phyloP scores from a whole-genome alignment of 495 filamentous ascomycete genomes.

The Penicillium taxi region DNA sequence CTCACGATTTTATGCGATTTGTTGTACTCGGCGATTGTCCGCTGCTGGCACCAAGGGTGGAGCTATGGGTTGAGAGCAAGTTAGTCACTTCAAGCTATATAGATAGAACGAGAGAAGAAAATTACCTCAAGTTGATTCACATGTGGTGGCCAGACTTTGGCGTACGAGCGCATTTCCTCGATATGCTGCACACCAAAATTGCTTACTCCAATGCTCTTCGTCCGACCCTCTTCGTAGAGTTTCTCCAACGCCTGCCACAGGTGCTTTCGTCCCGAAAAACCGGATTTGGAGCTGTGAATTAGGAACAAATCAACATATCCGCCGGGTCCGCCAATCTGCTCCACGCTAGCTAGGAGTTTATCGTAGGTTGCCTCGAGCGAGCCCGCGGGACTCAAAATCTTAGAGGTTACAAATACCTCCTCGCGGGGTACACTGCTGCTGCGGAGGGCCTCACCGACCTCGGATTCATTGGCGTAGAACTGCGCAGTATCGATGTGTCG shows the following conservation, averaged over 20 bases:
- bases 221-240: constrained; percentile 48
- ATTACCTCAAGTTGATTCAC: constrained; percentile 64
- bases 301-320: constrained; percentile 66
- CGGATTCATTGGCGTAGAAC: constrained; percentile 58
- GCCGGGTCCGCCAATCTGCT: constrained; percentile 49
- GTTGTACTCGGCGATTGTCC: constrained; percentile 53
- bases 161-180: constrained; percentile 54
- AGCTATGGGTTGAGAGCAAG: constrained; percentile 32
- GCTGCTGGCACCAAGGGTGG: constrained; percentile 62
- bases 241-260: constrained; percentile 62
- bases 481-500: constrained; percentile 69
- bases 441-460: constrained; percentile 57
- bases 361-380: constrained; percentile 51
- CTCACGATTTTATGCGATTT: constrained; percentile 51
- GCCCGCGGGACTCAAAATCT: constrained; percentile 51
- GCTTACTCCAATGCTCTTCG: constrained; percentile 60
- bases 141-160: constrained; percentile 55
- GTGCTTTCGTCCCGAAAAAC: constrained; percentile 44
- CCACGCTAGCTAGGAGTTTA: constrained; percentile 51
- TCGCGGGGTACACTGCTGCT: constrained; percentile 45
- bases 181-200: constrained; percentile 59
- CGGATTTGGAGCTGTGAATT: constrained; percentile 55
- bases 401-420: constrained; percentile 60
- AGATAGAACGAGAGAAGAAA: constrained; percentile 1
- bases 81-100: not conserved